Base-by-base conservation (phyloP, 768 basidiomycete species). In the Trametes elegans region DNA sequence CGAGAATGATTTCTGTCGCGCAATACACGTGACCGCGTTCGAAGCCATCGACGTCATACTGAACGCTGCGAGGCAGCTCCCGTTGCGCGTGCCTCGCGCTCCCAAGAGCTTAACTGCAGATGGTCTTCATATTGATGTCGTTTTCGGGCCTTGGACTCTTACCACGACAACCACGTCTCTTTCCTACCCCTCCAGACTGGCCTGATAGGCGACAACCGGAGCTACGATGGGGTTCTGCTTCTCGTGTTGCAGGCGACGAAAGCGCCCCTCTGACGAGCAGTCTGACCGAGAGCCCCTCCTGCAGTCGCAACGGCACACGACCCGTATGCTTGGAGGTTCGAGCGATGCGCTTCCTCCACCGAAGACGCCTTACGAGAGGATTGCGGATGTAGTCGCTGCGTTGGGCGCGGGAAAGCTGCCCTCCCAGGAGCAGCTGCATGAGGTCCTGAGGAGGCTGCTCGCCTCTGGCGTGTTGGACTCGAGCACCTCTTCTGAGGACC, bases 381-480 rank as follows among this genome's bases (percentile, higher is more conserved):
- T 60, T 18, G 66, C 62, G 9, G 58, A 68, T 18, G 45, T 64
- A 13, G 24, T 66, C 14, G 66, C 52, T 5, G 66, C 66, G 24
- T 29, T 68, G 6, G 42, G 53, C 3, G 57, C 62, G 16, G 66
- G 66, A 7, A 66, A 66, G 38, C 55, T 67, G 24, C 66, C 66
- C 3, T 65, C 66, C 11, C 66, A 66, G 45, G 58, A 58, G 3
- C 66, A 68, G 42, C 29, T 65, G 11, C 50, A 60, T 29, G 43
- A 27, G 5, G 58, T 50, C 0, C 39, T 65, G 10, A 52, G 61
- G 11, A 21, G 21, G 21, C 19, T 64, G n/a, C 35, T 68, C 19
- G 26, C 28, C 1, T 65, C 66, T n/a, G 49, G 54, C 18, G 14
- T 63, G 1, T 36, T 68, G 21, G 47, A 58, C 7, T n/a, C 35